phyloP scores from a whole-genome alignment of 805 yeast genomes.

The Saccharomycopsis sp. region DNA sequence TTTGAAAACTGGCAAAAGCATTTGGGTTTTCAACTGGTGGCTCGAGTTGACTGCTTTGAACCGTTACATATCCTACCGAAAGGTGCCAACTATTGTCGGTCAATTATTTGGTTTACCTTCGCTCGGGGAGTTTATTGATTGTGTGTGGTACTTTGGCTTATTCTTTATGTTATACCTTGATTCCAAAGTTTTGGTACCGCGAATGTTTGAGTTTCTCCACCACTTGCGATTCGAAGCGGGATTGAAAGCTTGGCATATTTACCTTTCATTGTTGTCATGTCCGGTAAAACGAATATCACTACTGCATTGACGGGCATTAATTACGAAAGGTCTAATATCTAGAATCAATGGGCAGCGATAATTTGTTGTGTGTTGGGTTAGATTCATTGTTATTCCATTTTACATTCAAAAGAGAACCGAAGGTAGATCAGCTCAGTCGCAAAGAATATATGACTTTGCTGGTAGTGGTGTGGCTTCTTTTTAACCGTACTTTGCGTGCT shows the following conservation, averaged over 20 bases:
- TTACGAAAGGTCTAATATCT: slow-evolving; percentile 46
- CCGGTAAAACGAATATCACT: slow-evolving; percentile 48
- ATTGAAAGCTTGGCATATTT: slow-evolving; percentile 42
- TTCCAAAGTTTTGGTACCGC: slow-evolving; percentile 46
- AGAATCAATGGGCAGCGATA: slow-evolving; percentile 44
- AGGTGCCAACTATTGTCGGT: slow-evolving; percentile 29
- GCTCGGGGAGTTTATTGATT: slow-evolving; percentile 30
- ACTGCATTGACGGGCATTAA: slow-evolving; percentile 45
- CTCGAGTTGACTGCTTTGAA: slow-evolving; percentile 27
- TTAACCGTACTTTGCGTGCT: too few species aligned
- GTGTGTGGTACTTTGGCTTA: slow-evolving; percentile 32
- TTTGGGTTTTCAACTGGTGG: neutral
- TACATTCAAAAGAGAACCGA: slow-evolving; percentile 38
- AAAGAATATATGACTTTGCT: too few species aligned
- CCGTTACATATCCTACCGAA: slow-evolving; percentile 30
- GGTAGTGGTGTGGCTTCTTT: too few species aligned
- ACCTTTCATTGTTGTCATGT: slow-evolving; percentile 43
- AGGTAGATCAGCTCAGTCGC: too few species aligned
- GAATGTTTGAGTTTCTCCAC: slow-evolving; percentile 50
- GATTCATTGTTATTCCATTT: slow-evolving; percentile 47
- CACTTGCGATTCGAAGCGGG: slow-evolving; percentile 48
- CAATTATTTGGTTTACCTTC: slow-evolving; percentile 33
- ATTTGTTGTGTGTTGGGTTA: slow-evolving; percentile 31
- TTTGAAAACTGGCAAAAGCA: too few species aligned
- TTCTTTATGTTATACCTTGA: slow-evolving; percentile 28